phyloP scores from a whole-genome alignment of 805 yeast genomes.

The Wickerhamomyces chambardii region DNA sequence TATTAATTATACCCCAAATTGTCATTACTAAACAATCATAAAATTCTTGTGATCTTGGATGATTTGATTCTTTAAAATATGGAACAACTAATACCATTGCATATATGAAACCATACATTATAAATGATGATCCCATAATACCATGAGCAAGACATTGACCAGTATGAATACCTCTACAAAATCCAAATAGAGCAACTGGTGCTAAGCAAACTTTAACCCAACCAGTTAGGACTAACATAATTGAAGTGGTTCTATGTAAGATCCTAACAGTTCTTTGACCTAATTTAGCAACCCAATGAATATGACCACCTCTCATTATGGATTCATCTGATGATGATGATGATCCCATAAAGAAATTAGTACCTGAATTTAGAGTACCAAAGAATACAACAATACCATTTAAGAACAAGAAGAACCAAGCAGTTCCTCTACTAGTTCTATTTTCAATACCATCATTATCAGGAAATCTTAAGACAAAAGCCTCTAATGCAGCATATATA shows the following conservation, averaged over 20 bases:
- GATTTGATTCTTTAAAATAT: constrained; percentile 52
- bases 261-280: constrained; percentile 26
- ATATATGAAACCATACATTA: constrained; percentile 69
- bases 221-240: constrained; percentile 44
- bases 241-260: constrained; percentile 37
- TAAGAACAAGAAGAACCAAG: constrained; percentile 48
- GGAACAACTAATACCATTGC: constrained; percentile 61
- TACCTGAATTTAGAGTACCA: constrained; percentile 49
- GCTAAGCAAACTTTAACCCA: constrained; percentile 80
- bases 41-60: constrained; percentile 67
- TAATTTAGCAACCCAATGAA: constrained; percentile 23
- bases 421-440: constrained; percentile 56
- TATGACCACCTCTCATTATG: constrained; percentile 9
- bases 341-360: constrained; percentile 24
- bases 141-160: constrained; percentile 98
- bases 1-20: constrained; percentile 86
- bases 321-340: constrained; percentile 21
- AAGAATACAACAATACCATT: constrained; percentile 38
- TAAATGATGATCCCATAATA: constrained; percentile 88
- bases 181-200: constrained; percentile 77
- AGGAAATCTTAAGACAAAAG: constrained; percentile 48
- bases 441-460: constrained; percentile 62
- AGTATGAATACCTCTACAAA: constrained; percentile 73
- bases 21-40: constrained; percentile 78
- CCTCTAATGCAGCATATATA: constrained; percentile 46